phyloP scores from a whole-genome alignment of 208 protist genomes.

The Leishmania arabica region DNA sequence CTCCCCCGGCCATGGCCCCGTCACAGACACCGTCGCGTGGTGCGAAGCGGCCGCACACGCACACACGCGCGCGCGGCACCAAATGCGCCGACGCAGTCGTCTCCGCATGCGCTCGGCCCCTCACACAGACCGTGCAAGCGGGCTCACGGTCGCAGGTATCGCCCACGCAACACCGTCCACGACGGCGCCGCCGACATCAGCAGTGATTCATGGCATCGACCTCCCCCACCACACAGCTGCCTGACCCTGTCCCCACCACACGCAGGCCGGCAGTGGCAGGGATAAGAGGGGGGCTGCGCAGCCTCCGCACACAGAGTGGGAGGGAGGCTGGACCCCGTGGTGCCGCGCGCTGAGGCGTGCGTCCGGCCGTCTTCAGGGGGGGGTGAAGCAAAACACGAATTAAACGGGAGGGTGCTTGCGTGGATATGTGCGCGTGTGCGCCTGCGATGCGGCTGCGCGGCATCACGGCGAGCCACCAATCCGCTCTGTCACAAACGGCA shows the following conservation, averaged over 20 bases:
- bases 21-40: neutral
- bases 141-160: neutral
- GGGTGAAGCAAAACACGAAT: neutral
- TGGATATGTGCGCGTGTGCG: neutral
- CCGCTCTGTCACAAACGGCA: slow-evolving; percentile 73
- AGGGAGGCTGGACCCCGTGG: neutral
- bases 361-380: neutral
- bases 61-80: neutral
- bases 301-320: neutral
- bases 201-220: neutral
- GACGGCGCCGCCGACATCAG: neutral
- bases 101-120: neutral
- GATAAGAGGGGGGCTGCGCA: neutral
- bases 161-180: neutral
- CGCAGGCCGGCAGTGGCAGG: neutral
- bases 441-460: neutral
- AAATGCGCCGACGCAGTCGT: neutral
- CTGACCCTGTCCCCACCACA: neutral
- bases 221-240: neutral
- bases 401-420: too few species aligned
- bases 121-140: too few species aligned
- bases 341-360: neutral
- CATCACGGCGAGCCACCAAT: slow-evolving; percentile 15
- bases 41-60: neutral
- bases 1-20: neutral